Percentiles rank a stretch among this genome's conserved stretches.
Conservation (phyloP, 192 early-diverging fungal genomes). For the Oehlia diaphana region DNA sequence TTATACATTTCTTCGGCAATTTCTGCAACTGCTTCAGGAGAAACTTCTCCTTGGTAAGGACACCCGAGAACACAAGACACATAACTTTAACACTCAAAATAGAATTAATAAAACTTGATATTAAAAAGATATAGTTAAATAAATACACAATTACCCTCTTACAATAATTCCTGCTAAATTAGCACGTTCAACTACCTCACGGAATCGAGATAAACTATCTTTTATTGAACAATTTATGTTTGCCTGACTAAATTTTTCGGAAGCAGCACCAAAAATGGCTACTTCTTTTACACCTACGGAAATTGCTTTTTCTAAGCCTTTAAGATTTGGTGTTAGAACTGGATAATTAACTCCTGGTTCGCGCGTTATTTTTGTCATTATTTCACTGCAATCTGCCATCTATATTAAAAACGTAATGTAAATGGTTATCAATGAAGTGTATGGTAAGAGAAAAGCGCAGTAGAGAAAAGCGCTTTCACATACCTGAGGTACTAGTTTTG, state of each 20-base stretch:
- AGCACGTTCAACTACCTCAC: conserved; percentile 64
- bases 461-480: neutral
- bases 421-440: neutral
- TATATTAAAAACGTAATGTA: conserved; percentile 35
- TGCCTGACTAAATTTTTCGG: conserved; percentile 82
- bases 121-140: conserved; percentile 10
- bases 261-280: conserved; percentile 88
- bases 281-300: conserved; percentile 81
- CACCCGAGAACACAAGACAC: conserved; percentile 91
- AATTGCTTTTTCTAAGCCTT: conserved; percentile 81
- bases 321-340: conserved; percentile 87
- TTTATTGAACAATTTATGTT: conserved; percentile 93
- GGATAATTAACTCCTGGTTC: conserved; percentile 75
- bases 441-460: neutral
- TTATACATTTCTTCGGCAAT: conserved; percentile 74
- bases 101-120: neutral
- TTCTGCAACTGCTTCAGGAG: conserved; percentile 65
- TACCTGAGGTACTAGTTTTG: conserved; percentile 94
- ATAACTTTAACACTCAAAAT: conserved; percentile 56
- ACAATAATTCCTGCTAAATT: conserved; percentile 64
- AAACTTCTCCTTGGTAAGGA: conserved; percentile 85
- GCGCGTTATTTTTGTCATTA: conserved; percentile 68
- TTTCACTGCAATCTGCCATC: conserved; percentile 83
- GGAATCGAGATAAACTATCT: conserved; percentile 77
- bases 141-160: conserved; percentile 56